A percentile compares a stretch with the other conserved stretches of the same genome.
Evolutionary conservation across 768 basidiomycete species (phyloP).

Genomic region (Phylloporus sp.): DNA sequence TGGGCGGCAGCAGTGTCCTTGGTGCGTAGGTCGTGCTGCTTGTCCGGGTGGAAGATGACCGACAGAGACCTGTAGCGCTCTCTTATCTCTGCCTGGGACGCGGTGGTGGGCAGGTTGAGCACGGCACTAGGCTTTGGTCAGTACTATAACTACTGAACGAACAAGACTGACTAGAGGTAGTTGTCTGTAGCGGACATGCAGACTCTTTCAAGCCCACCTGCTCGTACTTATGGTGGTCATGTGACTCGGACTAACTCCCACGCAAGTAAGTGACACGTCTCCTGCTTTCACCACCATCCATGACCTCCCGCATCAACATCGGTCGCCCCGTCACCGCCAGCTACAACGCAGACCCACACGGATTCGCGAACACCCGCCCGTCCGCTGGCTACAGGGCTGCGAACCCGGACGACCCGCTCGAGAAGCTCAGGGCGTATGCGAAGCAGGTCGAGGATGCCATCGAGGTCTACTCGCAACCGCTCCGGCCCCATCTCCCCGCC

Average conservation of each 20-base stretch:
- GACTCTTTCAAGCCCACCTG: too few relatives aligned
- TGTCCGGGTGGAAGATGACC: conserved; percentile 82
- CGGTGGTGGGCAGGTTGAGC: conserved; percentile 64
- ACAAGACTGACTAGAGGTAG: conserved; percentile 27
- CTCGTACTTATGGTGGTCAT: conserved; percentile 14
- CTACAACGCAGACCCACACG: conserved; percentile 73
- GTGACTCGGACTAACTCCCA: conserved; percentile 26
- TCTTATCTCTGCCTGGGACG: conserved; percentile 65
- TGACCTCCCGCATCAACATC: conserved; percentile 83
- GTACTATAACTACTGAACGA: background rate
- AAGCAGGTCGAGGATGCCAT: conserved; percentile 86
- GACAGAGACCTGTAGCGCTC: conserved; percentile 71
- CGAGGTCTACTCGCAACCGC: conserved; percentile 89
- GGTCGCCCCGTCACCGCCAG: conserved; percentile 61
- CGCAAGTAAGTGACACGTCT: conserved; percentile 25
- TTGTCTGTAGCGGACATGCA: too few relatives aligned
- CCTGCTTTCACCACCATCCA: conserved; percentile 27
- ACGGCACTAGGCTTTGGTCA: conserved; percentile 41
- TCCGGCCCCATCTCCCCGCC: conserved; percentile 90
- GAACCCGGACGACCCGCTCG: conserved; percentile 77
- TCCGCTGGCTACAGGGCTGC: conserved; percentile 74
- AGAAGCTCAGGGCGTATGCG: conserved; percentile 67
- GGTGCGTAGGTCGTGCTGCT: conserved; percentile 56
- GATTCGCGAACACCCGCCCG: conserved; percentile 67
- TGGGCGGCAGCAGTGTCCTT: conserved; percentile 59